These are phyloP conservation scores for Trametopsis cervina DNA, from an alignment of 768 basidiomycete genomes.

Conservation along the genomic window DNA sequence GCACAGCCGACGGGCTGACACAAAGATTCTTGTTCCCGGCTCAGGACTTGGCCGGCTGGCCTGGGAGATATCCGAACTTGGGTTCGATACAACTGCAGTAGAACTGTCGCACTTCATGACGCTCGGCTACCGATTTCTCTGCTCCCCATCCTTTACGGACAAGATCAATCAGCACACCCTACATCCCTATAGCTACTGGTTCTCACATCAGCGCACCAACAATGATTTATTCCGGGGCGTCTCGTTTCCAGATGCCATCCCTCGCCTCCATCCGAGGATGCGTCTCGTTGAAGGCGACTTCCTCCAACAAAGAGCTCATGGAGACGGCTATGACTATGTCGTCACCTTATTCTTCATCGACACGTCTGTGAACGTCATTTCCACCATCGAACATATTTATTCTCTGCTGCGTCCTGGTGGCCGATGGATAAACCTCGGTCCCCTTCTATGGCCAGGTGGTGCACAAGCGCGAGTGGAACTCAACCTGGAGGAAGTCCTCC, in stretches of 20 bases:
- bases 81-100: conserved; percentile 52
- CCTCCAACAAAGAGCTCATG: conserved; percentile 20
- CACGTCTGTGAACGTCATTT: conserved; percentile 29
- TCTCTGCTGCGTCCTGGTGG: conserved; percentile 53
- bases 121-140: conserved; percentile 50
- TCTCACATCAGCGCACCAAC: conserved; percentile 55
- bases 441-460: conserved; percentile 55
- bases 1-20: conserved; percentile 22
- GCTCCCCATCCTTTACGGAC: conserved; percentile 39
- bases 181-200: conserved; percentile 61
- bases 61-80: conserved; percentile 60
- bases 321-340: conserved; percentile 46
- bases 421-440: conserved; percentile 67
- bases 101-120: conserved; percentile 65
- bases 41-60: conserved; percentile 58
- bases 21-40: conserved; percentile 55
- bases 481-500: conserved; percentile 57
- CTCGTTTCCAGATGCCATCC: conserved; percentile 55
- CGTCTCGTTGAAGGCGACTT: conserved; percentile 54
- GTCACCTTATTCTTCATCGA: conserved; percentile 41
- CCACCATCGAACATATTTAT: conserved; percentile 48
- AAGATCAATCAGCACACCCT: conserved; percentile 40
- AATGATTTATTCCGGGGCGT: conserved; percentile 45
- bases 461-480: conserved; percentile 49
- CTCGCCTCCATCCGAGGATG: conserved; percentile 37